Conservation (phyloP, 2,329 filamentous ascomycete genomes). For the Xenoacremonium recifei region DNA sequence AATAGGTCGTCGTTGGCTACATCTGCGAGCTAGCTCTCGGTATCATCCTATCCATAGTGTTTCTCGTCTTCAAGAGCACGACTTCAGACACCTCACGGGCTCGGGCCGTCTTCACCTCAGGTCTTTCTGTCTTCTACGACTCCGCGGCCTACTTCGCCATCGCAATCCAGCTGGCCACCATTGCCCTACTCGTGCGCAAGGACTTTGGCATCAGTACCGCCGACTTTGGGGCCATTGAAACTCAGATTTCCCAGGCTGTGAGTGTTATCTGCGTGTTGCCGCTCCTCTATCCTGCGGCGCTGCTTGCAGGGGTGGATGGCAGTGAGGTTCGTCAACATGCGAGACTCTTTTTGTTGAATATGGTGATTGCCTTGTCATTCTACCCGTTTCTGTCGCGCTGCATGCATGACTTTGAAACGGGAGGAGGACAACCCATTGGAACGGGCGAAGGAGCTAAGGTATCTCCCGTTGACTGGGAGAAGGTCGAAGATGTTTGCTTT, state of each 20-base stretch:
- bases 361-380: slow-evolving; percentile 15
- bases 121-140: slow-evolving; percentile 13
- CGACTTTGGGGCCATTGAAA: slow-evolving; percentile 21
- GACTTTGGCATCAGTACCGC: slow-evolving; percentile 21
- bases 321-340: slow-evolving; percentile 8
- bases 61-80: slow-evolving; percentile 3
- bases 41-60: slow-evolving; percentile 2
- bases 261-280: slow-evolving; percentile 22
- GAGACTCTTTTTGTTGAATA: slow-evolving; percentile 9
- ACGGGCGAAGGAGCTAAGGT: slow-evolving; percentile 9
- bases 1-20: slow-evolving; percentile 13
- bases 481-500: slow-evolving; percentile 13
- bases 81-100: background rate
- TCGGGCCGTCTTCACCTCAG: slow-evolving; percentile 1
- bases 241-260: slow-evolving; percentile 17
- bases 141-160: slow-evolving; percentile 22
- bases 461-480: slow-evolving; percentile 3
- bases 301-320: slow-evolving; percentile 6
- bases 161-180: slow-evolving; percentile 18
- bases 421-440: slow-evolving; percentile 11
- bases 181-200: slow-evolving; percentile 19
- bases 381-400: slow-evolving; percentile 25
- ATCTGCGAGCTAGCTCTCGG: slow-evolving; percentile 8
- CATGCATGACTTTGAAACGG: slow-evolving; percentile 15
- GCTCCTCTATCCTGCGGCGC: slow-evolving; percentile 16